phyloP scores from a whole-genome alignment of 805 yeast species.

The Kregervanrija pseudodelftensis region DNA sequence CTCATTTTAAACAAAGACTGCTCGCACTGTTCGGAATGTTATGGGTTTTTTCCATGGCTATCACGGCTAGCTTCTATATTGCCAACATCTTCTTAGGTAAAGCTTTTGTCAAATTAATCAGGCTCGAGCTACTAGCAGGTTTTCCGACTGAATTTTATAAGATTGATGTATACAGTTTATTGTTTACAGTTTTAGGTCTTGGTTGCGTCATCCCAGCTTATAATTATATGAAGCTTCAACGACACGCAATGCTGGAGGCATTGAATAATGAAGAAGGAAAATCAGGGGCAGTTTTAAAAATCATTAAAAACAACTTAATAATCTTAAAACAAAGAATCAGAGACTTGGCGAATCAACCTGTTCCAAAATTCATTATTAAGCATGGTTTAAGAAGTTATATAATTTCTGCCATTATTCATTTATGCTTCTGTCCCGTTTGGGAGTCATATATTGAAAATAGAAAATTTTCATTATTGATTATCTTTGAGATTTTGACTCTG shows the following conservation, averaged over 20 bases:
- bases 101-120: slow-evolving; percentile 1
- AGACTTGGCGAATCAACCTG: too few species aligned
- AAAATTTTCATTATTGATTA: too few species aligned
- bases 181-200: slow-evolving; percentile 2
- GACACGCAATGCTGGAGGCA: not conserved
- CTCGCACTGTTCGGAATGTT: slow-evolving; percentile 36
- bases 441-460: too few species aligned
- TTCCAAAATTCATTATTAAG: too few species aligned
- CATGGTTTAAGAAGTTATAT: too few species aligned
- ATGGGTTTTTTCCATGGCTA: slow-evolving; percentile 39
- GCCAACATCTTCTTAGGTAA: slow-evolving; percentile 23
- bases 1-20: slow-evolving; percentile 57
- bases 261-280: not conserved
- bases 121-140: not conserved
- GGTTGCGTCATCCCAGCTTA: not conserved
- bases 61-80: slow-evolving; percentile 20
- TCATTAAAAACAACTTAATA: too few species aligned
- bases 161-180: slow-evolving; percentile 5
- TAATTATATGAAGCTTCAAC: not conserved
- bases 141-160: slow-evolving; percentile 6
- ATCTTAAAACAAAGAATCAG: too few species aligned
- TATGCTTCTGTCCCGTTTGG: too few species aligned
- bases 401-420: too few species aligned
- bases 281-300: too few species aligned
- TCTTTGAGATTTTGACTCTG: too few species aligned